These are phyloP conservation scores for Podaxis sp. DNA, from an alignment of 768 basidiomycete genomes.

Conservation along the genomic window DNA sequence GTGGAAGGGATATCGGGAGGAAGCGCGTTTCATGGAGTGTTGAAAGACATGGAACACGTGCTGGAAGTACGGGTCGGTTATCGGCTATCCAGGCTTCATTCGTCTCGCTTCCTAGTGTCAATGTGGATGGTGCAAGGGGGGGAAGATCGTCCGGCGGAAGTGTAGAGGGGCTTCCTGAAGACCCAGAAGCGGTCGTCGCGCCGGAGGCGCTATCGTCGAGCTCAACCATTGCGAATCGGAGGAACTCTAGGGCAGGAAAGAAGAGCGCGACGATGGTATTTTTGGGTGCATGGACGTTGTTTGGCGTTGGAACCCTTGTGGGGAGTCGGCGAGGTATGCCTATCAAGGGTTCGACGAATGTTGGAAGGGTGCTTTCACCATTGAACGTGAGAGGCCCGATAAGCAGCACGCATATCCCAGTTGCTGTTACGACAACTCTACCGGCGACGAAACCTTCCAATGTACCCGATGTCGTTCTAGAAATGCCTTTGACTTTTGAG, in stretches of 20 bases:
- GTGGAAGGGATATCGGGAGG: constrained; percentile 41
- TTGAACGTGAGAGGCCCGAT: background rate
- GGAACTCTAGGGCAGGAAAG: constrained; percentile 63
- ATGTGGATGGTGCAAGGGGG: constrained; percentile 19
- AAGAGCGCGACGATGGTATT: constrained; percentile 81
- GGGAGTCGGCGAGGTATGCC: constrained; percentile 28
- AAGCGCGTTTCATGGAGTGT: constrained; percentile 71
- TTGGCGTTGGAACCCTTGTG: constrained; percentile 59
- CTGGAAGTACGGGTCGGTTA: constrained; percentile 44
- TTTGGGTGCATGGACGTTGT: constrained; percentile 73
- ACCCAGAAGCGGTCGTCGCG: constrained; percentile 20
- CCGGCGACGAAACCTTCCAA: background rate
- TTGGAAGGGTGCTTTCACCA: constrained; percentile 50
- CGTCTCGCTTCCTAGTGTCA: constrained; percentile 7
- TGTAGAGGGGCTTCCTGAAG: constrained; percentile 22
- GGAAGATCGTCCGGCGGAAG: constrained; percentile 48
- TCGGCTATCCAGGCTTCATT: constrained; percentile 33
- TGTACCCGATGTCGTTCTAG: background rate
- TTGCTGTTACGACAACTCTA: background rate
- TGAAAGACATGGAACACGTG: constrained; percentile 46
- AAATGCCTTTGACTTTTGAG: constrained; percentile 1
- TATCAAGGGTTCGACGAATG: constrained; percentile 27
- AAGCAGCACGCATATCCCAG: background rate
- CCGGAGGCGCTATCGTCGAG: background rate
- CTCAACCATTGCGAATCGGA: constrained; percentile 26